Evolutionary conservation across 2,329 filamentous ascomycete species (phyloP).

Genomic region (Clarireedia monteithiana): DNA sequence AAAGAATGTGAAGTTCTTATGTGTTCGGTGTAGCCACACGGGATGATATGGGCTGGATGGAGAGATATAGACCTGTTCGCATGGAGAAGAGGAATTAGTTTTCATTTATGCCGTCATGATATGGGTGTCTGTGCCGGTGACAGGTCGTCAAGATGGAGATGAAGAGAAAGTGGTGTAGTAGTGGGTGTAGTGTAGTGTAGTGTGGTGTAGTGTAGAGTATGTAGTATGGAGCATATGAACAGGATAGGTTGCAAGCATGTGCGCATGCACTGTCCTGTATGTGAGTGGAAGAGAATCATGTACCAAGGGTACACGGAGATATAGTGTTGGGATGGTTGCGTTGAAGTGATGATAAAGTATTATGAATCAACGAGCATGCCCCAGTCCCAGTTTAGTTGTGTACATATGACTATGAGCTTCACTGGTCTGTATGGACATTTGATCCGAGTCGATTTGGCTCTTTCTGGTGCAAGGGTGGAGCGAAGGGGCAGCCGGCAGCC

Average conservation of each 20-base stretch:
- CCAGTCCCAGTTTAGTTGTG: background rate
- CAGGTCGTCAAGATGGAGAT: constrained; percentile 8
- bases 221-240: constrained; percentile 1
- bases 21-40: constrained; percentile 27
- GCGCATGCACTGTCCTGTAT: background rate
- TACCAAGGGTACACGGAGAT: background rate
- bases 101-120: constrained; percentile 20
- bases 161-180: constrained; percentile 8
- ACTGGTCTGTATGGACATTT: too few relatives aligned
- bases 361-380: background rate
- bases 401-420: background rate
- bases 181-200: background rate
- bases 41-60: background rate
- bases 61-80: constrained; percentile 24
- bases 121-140: constrained; percentile 19
- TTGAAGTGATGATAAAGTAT: background rate
- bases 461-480: background rate
- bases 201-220: constrained; percentile 1
- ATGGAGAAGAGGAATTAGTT: constrained; percentile 14
- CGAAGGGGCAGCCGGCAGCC: too few relatives aligned
- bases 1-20: constrained; percentile 17
- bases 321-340: constrained; percentile 6
- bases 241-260: constrained; percentile 11
- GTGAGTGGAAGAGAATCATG: background rate
- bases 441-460: background rate